Percentiles rank a stretch among this genome's conserved stretches.
Conservation (phyloP, 1,284 basidiomycete genomes). For the Puccinia horiana region DNA sequence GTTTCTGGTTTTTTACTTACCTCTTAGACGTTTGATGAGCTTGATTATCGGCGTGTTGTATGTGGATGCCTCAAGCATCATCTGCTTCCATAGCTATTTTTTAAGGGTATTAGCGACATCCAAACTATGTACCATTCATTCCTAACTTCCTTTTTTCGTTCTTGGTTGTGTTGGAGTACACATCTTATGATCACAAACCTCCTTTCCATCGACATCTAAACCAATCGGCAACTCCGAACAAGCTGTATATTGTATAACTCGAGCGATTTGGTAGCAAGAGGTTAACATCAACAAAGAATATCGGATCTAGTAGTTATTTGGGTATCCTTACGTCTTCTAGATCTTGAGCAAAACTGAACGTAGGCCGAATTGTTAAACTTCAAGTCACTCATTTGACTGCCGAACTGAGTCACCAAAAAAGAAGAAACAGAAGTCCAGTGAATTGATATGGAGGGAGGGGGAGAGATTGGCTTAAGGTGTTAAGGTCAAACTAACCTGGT, state of each 20-base stretch:
- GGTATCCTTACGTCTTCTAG: slow-evolving; percentile 49
- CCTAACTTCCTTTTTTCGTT: neutral
- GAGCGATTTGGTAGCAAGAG: too few relatives aligned
- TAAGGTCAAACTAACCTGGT: slow-evolving; percentile 52
- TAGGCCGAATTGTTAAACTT: slow-evolving; percentile 53
- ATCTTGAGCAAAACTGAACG: slow-evolving; percentile 53
- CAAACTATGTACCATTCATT: neutral
- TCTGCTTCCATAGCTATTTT: slow-evolving; percentile 57
- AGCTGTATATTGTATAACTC: too few relatives aligned
- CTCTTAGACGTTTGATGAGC: slow-evolving; percentile 51
- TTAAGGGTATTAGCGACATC: neutral
- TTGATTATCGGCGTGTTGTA: slow-evolving; percentile 34
- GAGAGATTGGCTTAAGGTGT: too few relatives aligned
- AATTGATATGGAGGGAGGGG: too few relatives aligned
- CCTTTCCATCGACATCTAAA: slow-evolving; percentile 54
- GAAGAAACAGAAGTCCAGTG: too few relatives aligned
- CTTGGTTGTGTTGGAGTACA: too few relatives aligned
- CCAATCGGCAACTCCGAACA: slow-evolving; percentile 50
- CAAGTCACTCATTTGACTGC: slow-evolving; percentile 55
- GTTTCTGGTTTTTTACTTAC: too few relatives aligned
- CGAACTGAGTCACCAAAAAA: slow-evolving; percentile 49
- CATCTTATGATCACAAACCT: slow-evolving; percentile 51
- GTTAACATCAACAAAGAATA: neutral
- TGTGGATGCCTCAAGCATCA: slow-evolving; percentile 55
- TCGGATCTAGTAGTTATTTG: neutral